These are phyloP conservation scores for Vigna hirtella DNA, from an alignment of 306 rosid genomes.

Conservation along the genomic window DNA sequence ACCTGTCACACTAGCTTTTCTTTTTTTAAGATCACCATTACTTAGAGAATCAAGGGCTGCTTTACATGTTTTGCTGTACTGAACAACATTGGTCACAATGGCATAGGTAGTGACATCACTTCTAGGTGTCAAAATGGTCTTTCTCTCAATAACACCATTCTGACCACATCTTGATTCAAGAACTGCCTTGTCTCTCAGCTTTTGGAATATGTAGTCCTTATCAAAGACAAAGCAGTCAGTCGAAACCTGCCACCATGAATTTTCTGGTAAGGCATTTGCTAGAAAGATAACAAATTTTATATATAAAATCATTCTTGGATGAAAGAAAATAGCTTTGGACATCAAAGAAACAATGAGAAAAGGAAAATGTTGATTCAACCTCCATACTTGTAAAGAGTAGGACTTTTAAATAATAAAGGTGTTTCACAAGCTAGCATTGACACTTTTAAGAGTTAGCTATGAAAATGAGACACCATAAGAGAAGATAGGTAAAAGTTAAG, in stretches of 20 bases:
- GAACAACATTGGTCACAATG: conserved; percentile 73
- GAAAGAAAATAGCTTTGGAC: conserved; percentile 8
- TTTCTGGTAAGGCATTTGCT: neutral
- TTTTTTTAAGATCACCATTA: conserved; percentile 65
- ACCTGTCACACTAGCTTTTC: conserved; percentile 53
- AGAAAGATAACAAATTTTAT: conserved; percentile 10
- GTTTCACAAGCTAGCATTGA: conserved; percentile 18
- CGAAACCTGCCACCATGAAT: conserved; percentile 59
- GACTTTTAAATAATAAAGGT: conserved; percentile 6
- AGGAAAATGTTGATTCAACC: neutral
- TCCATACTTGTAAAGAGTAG: neutral
- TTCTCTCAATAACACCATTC: conserved; percentile 75
- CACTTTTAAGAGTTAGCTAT: conserved; percentile 23
- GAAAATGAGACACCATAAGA: conserved; percentile 28
- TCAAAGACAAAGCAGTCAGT: conserved; percentile 67
- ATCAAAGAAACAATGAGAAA: neutral
- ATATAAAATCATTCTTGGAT: conserved; percentile 1
- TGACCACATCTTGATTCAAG: conserved; percentile 76
- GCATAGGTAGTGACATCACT: conserved; percentile 72
- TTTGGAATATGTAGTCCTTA: conserved; percentile 68
- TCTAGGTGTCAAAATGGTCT: conserved; percentile 55
- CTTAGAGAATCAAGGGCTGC: conserved; percentile 53
- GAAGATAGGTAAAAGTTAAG: conserved; percentile 21
- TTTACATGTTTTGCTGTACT: conserved; percentile 55
- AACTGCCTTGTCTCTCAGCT: conserved; percentile 72